Conservation (phyloP, 192 early-diverging fungal species). For the Phycomyces nitens region DNA sequence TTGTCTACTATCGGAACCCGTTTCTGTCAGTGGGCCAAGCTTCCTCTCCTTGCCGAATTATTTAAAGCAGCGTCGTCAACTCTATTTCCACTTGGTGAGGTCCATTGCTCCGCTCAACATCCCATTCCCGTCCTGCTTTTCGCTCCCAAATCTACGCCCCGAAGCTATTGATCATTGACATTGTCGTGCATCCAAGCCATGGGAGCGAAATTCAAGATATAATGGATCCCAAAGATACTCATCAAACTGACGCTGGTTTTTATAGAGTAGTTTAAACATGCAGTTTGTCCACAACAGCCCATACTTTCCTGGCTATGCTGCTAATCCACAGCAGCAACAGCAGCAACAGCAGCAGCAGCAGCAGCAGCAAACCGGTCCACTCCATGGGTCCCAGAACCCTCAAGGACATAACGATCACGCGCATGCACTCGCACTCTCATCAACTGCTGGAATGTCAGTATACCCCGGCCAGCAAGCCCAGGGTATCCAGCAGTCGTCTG, state of each 20-base stretch:
- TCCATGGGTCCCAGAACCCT: slow-evolving; percentile 19
- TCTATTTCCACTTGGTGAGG: slow-evolving; percentile 4
- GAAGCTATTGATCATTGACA: background rate
- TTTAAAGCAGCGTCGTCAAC: slow-evolving; percentile 2
- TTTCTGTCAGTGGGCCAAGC: background rate
- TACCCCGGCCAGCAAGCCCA: slow-evolving; percentile 29
- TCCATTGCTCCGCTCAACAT: background rate
- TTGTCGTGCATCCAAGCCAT: background rate
- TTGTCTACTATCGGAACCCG: background rate
- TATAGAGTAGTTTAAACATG: background rate
- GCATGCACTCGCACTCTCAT: slow-evolving; percentile 19
- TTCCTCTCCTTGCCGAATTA: background rate
- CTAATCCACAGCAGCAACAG: slow-evolving; percentile 26
- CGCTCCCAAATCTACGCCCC: slow-evolving; percentile 2
- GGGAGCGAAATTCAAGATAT: background rate
- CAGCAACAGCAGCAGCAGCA: slow-evolving; percentile 30
- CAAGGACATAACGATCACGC: slow-evolving; percentile 15
- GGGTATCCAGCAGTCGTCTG: slow-evolving; percentile 32
- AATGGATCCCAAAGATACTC: no score
- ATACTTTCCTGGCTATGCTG: slow-evolving; percentile 25
- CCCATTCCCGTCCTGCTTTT: slow-evolving; percentile 3
- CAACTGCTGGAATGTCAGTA: slow-evolving; percentile 30
- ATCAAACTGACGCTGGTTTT: background rate
- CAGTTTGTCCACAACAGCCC: slow-evolving; percentile 2
- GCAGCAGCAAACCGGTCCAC: slow-evolving; percentile 21